Conservation (phyloP, 108 stramenopile genomes). For the Tribonema minus region DNA sequence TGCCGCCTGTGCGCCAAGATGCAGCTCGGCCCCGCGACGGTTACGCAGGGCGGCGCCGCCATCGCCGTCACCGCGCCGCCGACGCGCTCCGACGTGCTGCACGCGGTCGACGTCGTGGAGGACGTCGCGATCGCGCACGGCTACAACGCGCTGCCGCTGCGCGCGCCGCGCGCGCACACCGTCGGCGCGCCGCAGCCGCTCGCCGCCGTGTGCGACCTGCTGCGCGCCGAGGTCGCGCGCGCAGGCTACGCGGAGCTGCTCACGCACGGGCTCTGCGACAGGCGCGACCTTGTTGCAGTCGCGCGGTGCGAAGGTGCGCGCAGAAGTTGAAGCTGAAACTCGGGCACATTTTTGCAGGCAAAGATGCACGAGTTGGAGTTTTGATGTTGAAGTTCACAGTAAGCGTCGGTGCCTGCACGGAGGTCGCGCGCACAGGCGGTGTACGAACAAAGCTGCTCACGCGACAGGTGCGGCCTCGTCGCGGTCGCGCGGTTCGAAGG, state of each 20-base stretch:
- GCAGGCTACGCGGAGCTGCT: constrained; percentile 65
- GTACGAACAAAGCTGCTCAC: no score
- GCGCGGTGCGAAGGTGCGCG: neutral
- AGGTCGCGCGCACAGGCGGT: no score
- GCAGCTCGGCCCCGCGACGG: constrained; percentile 81
- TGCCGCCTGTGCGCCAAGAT: constrained; percentile 85
- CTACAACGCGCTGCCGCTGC: constrained; percentile 86
- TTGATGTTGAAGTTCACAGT: no score
- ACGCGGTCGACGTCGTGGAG: constrained; percentile 95
- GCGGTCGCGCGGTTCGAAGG: no score
- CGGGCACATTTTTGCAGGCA: no score
- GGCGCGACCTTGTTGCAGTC: neutral
- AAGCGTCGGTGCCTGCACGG: no score
- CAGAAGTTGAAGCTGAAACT: neutral
- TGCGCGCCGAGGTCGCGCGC: constrained; percentile 89
- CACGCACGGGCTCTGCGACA: constrained; percentile 60
- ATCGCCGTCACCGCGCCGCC: constrained; percentile 89
- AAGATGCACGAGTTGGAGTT: no score
- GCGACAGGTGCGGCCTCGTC: no score
- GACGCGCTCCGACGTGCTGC: constrained; percentile 92
- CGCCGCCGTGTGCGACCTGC: constrained; percentile 81
- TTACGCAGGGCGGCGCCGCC: constrained; percentile 57
- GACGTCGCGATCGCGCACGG: constrained; percentile 98
- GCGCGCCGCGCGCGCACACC: constrained; percentile 41
- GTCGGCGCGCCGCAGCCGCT: constrained; percentile 79